A percentile compares a stretch with the other conserved stretches of the same genome.
phyloP scores from a whole-genome alignment of 108 stramenopile species.

The Aurantiochytrium sp. region DNA sequence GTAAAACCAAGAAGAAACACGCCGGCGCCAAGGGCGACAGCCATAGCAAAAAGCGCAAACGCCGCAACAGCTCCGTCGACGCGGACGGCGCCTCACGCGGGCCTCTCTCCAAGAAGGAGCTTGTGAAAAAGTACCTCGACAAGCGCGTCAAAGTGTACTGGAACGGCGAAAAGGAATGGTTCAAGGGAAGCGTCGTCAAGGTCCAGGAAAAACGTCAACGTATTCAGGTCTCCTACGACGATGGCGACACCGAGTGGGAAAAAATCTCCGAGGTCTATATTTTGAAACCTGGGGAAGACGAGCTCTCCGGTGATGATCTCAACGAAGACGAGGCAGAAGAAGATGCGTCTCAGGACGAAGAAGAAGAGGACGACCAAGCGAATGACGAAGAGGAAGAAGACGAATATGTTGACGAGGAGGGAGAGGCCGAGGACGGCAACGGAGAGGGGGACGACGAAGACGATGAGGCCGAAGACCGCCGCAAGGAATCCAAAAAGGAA shows the following conservation, averaged over 20 bases:
- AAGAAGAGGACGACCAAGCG: not conserved
- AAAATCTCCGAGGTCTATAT: not conserved
- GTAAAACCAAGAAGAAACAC: too few species aligned
- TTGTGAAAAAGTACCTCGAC: not conserved
- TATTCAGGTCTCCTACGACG: not conserved
- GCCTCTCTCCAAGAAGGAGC: not conserved
- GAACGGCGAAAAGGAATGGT: slow-evolving; percentile 1
- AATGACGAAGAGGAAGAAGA: not conserved
- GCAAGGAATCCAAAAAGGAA: not conserved
- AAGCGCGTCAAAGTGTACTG: not conserved
- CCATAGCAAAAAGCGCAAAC: not conserved
- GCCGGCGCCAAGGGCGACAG: not conserved
- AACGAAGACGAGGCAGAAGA: not conserved
- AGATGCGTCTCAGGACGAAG: not conserved
- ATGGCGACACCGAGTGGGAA: not conserved
- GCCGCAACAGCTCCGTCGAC: not conserved
- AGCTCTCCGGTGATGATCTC: not conserved
- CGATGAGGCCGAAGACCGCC: not conserved
- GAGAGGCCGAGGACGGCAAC: not conserved
- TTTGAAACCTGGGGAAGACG: not conserved
- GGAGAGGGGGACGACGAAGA: not conserved
- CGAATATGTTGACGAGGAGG: not conserved
- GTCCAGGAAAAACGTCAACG: not conserved
- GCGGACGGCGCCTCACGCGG: not conserved
- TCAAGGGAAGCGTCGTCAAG: not conserved